Evolutionary conservation across 352 stramenopile genomes (phyloP), one percentile per base, ranked within the genome.

Genomic region (Phytopythium chamaehyphon): DNA sequence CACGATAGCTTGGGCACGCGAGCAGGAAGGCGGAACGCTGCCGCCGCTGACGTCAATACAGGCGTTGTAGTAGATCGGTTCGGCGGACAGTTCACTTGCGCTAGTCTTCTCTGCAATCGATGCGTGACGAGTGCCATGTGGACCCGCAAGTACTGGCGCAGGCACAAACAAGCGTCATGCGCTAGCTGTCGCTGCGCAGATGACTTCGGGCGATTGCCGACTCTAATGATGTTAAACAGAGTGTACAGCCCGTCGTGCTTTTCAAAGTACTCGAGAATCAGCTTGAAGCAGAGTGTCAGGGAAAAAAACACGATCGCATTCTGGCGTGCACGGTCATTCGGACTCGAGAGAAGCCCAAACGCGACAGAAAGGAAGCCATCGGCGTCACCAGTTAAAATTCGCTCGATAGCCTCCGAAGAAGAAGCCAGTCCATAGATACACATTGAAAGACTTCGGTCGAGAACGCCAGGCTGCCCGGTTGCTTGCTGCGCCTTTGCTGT

Each of bases 291-390:
- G 21, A 95, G 53, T 6, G 83, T 90, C 39, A 95, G 62, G 19
- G 82, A 80, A 44, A 90, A 95, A 53, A 92, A 95, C 15, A 93
- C 78, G 9, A 95, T 80, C 0, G 78, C 78, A 42, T 95, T 93
- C 37, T 93, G 82, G 4, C 84, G 64, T 19, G 82, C 84, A 19
- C 78, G 81, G 28, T 93, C 84, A 40, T 95, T 88, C 1, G 82
- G 73, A 36, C 82, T 92, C 0, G 80, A 86, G 1, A 93, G 57
- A 23, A 93, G 51, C 1, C 61, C 55, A 53, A 90, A 88, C 2
- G 80, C 79, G 2, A 81, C 68, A 3, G 67, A 63, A 0, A 95
- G 59, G 23, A 95, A 67, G 12, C 72, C 74, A 18, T 89, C 76
- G 0, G 71, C 52, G 26, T 87, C 78, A 12, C 64, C 54, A 6